Conservation (phyloP, 208 protist genomes). For the Lotmaria passim region DNA sequence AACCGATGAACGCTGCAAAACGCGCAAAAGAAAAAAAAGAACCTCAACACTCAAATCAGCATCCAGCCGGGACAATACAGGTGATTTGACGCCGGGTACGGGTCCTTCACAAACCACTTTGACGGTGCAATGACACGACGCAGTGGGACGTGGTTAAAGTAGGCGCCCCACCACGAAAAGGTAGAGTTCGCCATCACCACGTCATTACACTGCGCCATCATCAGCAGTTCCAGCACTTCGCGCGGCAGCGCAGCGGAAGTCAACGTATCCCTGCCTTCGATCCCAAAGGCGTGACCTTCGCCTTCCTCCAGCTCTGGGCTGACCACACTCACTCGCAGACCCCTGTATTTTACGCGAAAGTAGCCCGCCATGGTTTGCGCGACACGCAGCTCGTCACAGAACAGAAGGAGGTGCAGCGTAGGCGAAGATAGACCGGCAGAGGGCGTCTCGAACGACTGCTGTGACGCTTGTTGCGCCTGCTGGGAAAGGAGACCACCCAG, state of each 20-base stretch:
- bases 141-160: conserved; percentile 65
- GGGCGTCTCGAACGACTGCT: no score
- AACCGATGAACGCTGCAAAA: no score
- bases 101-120: conserved; percentile 80
- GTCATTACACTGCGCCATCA: conserved; percentile 83
- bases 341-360: conserved; percentile 62
- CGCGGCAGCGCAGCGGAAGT: conserved; percentile 15
- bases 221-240: conserved; percentile 83
- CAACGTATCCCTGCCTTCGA: no score
- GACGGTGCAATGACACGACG: conserved; percentile 73
- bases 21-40: no score
- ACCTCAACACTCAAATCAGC: conserved; percentile 38
- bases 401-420: conserved; percentile 61
- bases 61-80: conserved; percentile 82
- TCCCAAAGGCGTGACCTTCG: no score
- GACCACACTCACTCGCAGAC: conserved; percentile 59
- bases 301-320: conserved; percentile 23
- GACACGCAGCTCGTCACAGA: conserved; percentile 76
- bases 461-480: not conserved
- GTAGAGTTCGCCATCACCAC: conserved; percentile 90
- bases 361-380: conserved; percentile 52
- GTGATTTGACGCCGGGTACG: conserved; percentile 75
- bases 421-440: not conserved
- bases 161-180: conserved; percentile 90
- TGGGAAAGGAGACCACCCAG: conserved; percentile 49